phyloP scores from a whole-genome alignment of 2,329 filamentous ascomycete species.

The Colletotrichum chrysophilum region DNA sequence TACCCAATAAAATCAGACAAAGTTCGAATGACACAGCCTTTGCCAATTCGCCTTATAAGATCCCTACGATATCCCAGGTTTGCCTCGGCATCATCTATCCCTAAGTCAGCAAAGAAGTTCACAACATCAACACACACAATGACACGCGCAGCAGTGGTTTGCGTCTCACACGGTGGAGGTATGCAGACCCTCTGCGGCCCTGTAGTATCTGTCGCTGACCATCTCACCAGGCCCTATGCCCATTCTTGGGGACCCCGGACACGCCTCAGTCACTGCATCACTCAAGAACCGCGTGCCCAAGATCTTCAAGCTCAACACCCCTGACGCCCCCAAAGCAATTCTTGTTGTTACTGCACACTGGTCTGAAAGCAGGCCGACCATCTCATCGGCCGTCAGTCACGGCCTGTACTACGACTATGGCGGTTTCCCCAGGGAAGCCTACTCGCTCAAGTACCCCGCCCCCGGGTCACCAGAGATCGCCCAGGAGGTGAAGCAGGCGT shows the following conservation, averaged over 20 bases:
- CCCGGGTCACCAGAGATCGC: slow-evolving; percentile 60
- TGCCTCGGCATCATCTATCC: background rate
- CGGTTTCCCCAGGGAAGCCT: slow-evolving; percentile 61
- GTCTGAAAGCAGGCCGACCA: slow-evolving; percentile 52
- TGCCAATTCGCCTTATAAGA: background rate
- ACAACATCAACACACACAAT: slow-evolving; percentile 31
- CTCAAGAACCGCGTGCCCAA: slow-evolving; percentile 58
- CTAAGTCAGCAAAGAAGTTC: background rate
- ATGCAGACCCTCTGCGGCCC: slow-evolving; percentile 5
- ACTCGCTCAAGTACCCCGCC: slow-evolving; percentile 61
- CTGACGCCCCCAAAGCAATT: slow-evolving; percentile 55
- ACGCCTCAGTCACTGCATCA: slow-evolving; percentile 55
- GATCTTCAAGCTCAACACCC: slow-evolving; percentile 58
- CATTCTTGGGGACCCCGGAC: slow-evolving; percentile 58
- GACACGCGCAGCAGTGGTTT: slow-evolving; percentile 49
- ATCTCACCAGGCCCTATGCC: slow-evolving; percentile 56
- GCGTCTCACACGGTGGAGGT: slow-evolving; percentile 57
- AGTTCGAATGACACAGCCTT: background rate
- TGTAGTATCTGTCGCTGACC: background rate
- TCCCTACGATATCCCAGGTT: background rate
- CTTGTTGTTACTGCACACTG: slow-evolving; percentile 65
- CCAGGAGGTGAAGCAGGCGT: slow-evolving; percentile 46
- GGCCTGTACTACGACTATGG: slow-evolving; percentile 63
- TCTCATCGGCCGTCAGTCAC: slow-evolving; percentile 54
- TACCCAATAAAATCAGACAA: background rate